A percentile compares a stretch with the other conserved stretches of the same genome.
Evolutionary conservation across 352 stramenopile genomes (phyloP).

Genomic region (Phytophthora pini): DNA sequence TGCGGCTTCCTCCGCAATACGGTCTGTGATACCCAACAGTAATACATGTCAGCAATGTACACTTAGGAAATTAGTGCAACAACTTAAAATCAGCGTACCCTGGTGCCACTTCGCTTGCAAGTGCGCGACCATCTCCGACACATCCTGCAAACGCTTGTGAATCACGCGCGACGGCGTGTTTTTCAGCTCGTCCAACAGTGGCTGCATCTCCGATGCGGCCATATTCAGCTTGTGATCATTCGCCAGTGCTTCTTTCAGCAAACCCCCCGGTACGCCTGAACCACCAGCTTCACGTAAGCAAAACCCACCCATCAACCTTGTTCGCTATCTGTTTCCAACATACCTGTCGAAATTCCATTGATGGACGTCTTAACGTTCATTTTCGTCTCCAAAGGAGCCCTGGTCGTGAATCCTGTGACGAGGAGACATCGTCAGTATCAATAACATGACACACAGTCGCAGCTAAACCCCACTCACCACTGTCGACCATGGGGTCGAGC

Average conservation of each 20-base stretch:
- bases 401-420: constrained; percentile 20
- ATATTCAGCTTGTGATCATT: constrained; percentile 74
- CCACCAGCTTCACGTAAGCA: background rate
- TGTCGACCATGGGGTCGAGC: constrained; percentile 32
- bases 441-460: background rate
- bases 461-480: constrained; percentile 16
- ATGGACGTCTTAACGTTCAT: constrained; percentile 21
- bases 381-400: constrained; percentile 24
- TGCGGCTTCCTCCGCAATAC: constrained; percentile 39
- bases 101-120: constrained; percentile 75
- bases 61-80: background rate
- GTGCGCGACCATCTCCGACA: constrained; percentile 77
- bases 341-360: constrained; percentile 16
- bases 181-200: constrained; percentile 63
- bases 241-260: constrained; percentile 51
- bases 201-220: constrained; percentile 62
- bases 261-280: constrained; percentile 18
- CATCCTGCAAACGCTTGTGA: constrained; percentile 78
- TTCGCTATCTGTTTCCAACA: background rate
- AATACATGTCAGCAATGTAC: constrained; percentile 10
- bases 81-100: constrained; percentile 34
- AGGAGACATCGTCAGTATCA: too few species aligned
- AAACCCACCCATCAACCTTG: background rate
- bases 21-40: constrained; percentile 24
- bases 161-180: constrained; percentile 68